Evolutionary conservation across 1,284 basidiomycete genomes (phyloP).

Genomic region (Tremellales sp.): DNA sequence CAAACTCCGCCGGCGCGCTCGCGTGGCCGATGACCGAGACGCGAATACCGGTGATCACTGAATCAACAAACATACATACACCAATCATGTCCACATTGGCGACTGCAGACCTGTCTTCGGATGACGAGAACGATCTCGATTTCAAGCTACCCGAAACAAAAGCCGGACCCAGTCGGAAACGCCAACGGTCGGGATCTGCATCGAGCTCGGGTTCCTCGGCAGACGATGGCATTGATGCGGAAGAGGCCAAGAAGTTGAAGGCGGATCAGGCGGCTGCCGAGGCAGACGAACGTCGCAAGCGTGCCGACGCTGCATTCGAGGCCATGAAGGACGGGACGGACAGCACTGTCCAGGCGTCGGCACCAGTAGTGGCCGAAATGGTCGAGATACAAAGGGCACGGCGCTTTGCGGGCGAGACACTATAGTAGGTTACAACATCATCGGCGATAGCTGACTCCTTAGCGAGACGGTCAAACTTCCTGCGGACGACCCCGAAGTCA

Average conservation of each 20-base stretch:
- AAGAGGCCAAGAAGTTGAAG: slow-evolving; percentile 8
- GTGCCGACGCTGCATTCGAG: slow-evolving; percentile 20
- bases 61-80: too few relatives aligned
- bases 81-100: slow-evolving; percentile 42
- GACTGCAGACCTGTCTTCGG: slow-evolving; percentile 31
- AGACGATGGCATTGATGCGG: slow-evolving; percentile 7
- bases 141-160: slow-evolving; percentile 26
- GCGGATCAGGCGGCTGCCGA: slow-evolving; percentile 14
- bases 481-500: slow-evolving; percentile 36
- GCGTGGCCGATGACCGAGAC: too few relatives aligned
- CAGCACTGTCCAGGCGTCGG: slow-evolving; percentile 2
- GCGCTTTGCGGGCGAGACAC: slow-evolving; percentile 44
- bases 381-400: slow-evolving; percentile 39
- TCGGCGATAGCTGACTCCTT: neutral
- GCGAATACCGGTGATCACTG: too few relatives aligned
- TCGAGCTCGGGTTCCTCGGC: slow-evolving; percentile 12
- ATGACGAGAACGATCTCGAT: slow-evolving; percentile 33
- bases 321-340: slow-evolving; percentile 11
- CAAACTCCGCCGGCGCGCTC: too few relatives aligned
- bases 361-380: slow-evolving; percentile 18
- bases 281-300: slow-evolving; percentile 17
- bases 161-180: slow-evolving; percentile 11
- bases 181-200: slow-evolving; percentile 10
- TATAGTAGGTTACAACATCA: slow-evolving; percentile 31
- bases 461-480: slow-evolving; percentile 41